A percentile compares a stretch with the other conserved stretches of the same genome.
Conservation (phyloP, 805 yeast species). For the Wickerhamomyces chaumierensis region DNA sequence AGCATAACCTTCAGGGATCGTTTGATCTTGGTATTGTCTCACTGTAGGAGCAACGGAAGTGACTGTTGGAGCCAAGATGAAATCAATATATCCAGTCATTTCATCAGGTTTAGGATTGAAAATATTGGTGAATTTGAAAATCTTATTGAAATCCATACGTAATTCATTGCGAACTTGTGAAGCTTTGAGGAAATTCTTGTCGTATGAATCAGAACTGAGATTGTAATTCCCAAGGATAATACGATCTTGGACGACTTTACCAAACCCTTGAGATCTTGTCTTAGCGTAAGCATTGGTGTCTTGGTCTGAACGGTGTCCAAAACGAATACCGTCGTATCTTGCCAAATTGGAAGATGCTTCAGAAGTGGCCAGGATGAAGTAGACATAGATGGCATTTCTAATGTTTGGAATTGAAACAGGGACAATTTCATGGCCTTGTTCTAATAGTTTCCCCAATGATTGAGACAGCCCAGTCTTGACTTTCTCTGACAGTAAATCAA, state of each 20-base stretch:
- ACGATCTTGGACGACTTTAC: constrained; percentile 74
- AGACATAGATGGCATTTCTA: constrained; percentile 58
- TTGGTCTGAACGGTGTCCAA: constrained; percentile 44
- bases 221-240: constrained; percentile 81
- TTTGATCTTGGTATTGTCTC: constrained; percentile 30
- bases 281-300: constrained; percentile 34
- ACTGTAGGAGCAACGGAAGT: constrained; percentile 43
- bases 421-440: constrained; percentile 32
- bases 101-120: constrained; percentile 16
- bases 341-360: constrained; percentile 92
- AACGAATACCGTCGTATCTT: constrained; percentile 83
- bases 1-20: constrained; percentile 52
- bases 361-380: constrained; percentile 81
- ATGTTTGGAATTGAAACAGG: constrained; percentile 66
- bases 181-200: constrained; percentile 71
- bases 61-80: constrained; percentile 67
- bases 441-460: constrained; percentile 31
- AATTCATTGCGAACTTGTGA: constrained; percentile 50
- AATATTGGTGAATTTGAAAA: constrained; percentile 44
- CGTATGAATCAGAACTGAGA: constrained; percentile 57
- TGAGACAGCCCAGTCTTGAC: constrained; percentile 37
- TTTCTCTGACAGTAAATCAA: constrained; percentile 39
- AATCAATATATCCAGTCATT: constrained; percentile 41
- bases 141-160: constrained; percentile 50
- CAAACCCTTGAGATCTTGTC: constrained; percentile 61